Percentiles rank a stretch among this genome's conserved stretches.
Evolutionary conservation across 352 stramenopile species (phyloP).

Genomic region (Pilasporangium apinafurcum): DNA sequence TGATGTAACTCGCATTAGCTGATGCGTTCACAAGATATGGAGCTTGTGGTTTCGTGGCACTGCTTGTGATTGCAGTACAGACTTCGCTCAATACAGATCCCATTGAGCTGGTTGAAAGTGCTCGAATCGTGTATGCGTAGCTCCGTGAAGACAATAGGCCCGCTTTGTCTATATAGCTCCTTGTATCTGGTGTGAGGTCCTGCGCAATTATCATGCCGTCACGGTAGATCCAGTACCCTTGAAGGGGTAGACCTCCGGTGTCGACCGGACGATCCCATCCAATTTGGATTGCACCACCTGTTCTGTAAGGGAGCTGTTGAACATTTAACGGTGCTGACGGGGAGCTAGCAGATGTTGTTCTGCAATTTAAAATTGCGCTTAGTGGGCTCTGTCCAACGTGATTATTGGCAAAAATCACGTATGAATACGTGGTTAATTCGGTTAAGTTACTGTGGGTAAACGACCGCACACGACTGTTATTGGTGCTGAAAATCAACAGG

Average conservation of each 20-base stretch:
- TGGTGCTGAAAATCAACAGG: slow-evolving; percentile 15
- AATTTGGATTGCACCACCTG: slow-evolving; percentile 49
- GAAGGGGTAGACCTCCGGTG: slow-evolving; percentile 36
- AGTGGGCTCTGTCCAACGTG: slow-evolving; percentile 26
- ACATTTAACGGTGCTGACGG: slow-evolving; percentile 44
- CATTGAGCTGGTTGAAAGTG: slow-evolving; percentile 29
- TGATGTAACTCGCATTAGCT: slow-evolving; percentile 26
- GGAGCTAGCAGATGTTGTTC: slow-evolving; percentile 28
- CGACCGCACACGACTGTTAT: slow-evolving; percentile 8
- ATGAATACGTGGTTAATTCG: slow-evolving; percentile 43
- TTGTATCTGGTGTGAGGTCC: slow-evolving; percentile 8
- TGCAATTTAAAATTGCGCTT: slow-evolving; percentile 17
- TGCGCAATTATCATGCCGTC: slow-evolving; percentile 21
- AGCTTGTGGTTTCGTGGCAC: slow-evolving; percentile 25
- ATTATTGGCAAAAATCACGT: slow-evolving; percentile 31
- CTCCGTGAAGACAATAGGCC: slow-evolving; percentile 20
- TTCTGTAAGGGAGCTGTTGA: slow-evolving; percentile 25
- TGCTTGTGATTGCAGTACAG: slow-evolving; percentile 19
- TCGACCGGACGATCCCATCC: slow-evolving; percentile 52
- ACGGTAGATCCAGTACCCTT: slow-evolving; percentile 45
- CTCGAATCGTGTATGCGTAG: slow-evolving; percentile 43
- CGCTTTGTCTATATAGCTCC: slow-evolving; percentile 29
- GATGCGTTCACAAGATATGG: slow-evolving; percentile 6
- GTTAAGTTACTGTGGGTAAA: slow-evolving; percentile 42
- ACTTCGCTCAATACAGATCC: slow-evolving; percentile 28